Evolutionary conservation across 371 early-diverging fungal species (phyloP).

Genomic region (Vittaforma corneae): DNA sequence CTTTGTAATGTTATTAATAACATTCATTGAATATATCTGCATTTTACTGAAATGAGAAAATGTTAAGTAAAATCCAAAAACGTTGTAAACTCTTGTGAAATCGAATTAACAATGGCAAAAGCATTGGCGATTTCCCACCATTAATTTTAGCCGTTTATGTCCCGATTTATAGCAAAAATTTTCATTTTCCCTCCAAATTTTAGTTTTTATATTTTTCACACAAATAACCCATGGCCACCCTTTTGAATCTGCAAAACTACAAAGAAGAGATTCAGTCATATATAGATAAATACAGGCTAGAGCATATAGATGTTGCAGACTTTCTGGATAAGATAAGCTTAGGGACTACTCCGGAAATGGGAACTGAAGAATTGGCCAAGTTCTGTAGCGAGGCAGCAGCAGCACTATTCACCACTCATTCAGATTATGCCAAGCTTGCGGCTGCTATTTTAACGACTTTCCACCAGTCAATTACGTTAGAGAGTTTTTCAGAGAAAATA

Average conservation of each 20-base stretch:
- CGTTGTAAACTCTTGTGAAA: no score
- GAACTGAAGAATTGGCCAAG: conserved; percentile 4
- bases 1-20: no score
- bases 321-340: conserved; percentile 12
- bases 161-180: no score
- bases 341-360: conserved; percentile 40
- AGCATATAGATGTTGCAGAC: conserved; percentile 1
- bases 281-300: background rate
- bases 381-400: conserved; percentile 45
- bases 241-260: conserved; percentile 1
- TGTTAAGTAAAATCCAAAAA: no score
- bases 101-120: no score
- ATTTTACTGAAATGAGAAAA: no score
- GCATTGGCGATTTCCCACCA: no score
- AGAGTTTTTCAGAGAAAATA: conserved; percentile 75
- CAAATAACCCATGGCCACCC: background rate
- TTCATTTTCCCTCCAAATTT: no score
- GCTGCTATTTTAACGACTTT: conserved; percentile 90
- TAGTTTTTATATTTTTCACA: no score
- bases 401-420: conserved; percentile 69
- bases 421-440: conserved; percentile 87
- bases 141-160: no score
- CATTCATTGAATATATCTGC: no score
- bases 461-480: conserved; percentile 84
- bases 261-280: background rate